These are phyloP conservation scores for Fusarium piperis DNA, from an alignment of 2,329 filamentous ascomycete species.

Conservation along the genomic window DNA sequence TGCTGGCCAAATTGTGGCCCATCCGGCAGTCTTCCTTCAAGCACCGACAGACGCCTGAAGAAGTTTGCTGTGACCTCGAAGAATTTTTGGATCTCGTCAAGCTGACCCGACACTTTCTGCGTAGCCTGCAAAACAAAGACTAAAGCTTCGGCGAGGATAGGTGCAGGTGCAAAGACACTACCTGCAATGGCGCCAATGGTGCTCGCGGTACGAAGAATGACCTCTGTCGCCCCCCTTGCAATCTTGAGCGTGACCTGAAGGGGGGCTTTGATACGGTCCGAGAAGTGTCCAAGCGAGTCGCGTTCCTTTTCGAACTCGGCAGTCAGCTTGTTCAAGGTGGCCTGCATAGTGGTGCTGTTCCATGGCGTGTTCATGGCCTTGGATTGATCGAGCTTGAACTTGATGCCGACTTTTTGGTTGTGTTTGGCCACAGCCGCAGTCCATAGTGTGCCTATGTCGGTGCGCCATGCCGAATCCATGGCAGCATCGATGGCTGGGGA, in stretches of 20 bases:
- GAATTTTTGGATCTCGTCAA: background rate
- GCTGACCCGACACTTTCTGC: background rate
- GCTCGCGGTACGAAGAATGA: background rate
- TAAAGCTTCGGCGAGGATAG: background rate
- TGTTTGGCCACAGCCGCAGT: background rate
- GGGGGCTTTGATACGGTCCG: background rate
- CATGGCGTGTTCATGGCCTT: background rate
- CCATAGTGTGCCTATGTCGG: background rate
- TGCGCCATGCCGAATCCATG: background rate
- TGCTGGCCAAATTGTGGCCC: background rate
- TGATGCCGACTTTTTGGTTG: background rate
- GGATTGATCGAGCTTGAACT: background rate
- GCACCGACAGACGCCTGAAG: background rate
- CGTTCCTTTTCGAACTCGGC: background rate
- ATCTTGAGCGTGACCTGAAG: background rate
- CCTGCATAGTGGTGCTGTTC: background rate
- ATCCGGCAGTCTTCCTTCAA: background rate
- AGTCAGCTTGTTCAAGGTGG: background rate
- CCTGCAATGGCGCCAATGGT: background rate
- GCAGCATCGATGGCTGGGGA: background rate
- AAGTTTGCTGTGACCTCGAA: background rate
- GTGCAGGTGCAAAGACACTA: background rate
- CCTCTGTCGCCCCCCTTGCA: background rate
- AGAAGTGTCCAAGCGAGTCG: background rate
- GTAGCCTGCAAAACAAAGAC: background rate